Evolutionary conservation across 129 eudicot species (phyloP).

Genomic region (Flaveria linearis): DNA sequence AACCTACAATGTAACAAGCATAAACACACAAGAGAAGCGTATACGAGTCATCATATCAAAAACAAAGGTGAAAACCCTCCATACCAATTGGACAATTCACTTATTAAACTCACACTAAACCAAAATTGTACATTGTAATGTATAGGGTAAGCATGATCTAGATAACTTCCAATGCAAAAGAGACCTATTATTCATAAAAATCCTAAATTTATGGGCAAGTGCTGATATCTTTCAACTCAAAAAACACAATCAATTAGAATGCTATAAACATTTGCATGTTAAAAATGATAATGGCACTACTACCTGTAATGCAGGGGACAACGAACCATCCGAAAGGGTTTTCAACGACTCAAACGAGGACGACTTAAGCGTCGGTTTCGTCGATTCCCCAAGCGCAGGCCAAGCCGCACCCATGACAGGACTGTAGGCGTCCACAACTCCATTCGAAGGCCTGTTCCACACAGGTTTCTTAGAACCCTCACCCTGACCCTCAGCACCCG

Average conservation of each 20-base stretch:
- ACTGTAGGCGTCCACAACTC: constrained; percentile 43
- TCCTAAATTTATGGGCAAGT: too few species aligned
- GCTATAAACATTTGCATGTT: not conserved
- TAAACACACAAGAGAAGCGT: not conserved
- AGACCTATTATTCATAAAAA: too few species aligned
- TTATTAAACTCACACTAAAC: not conserved
- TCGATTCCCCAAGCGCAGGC: constrained; percentile 91
- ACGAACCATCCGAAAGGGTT: constrained; percentile 48
- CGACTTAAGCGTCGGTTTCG: constrained; percentile 62
- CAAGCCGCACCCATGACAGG: constrained; percentile 73
- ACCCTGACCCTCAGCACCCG: constrained; percentile 22
- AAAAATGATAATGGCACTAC: not conserved
- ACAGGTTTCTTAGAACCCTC: constrained; percentile 59
- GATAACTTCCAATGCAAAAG: too few species aligned
- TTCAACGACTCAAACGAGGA: constrained; percentile 54
- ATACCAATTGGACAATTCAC: not conserved
- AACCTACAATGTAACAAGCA: constrained; percentile 38
- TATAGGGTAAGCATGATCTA: too few species aligned
- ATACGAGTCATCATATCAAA: constrained; percentile 1
- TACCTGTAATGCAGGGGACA: constrained; percentile 53
- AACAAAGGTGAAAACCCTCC: not conserved
- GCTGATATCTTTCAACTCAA: too few species aligned
- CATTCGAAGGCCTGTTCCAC: constrained; percentile 74
- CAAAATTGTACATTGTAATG: not conserved
- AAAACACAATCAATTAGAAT: too few species aligned